Evolutionary conservation across 2,329 filamentous ascomycete species (phyloP).

Genomic region (Macrophomina tecta): DNA sequence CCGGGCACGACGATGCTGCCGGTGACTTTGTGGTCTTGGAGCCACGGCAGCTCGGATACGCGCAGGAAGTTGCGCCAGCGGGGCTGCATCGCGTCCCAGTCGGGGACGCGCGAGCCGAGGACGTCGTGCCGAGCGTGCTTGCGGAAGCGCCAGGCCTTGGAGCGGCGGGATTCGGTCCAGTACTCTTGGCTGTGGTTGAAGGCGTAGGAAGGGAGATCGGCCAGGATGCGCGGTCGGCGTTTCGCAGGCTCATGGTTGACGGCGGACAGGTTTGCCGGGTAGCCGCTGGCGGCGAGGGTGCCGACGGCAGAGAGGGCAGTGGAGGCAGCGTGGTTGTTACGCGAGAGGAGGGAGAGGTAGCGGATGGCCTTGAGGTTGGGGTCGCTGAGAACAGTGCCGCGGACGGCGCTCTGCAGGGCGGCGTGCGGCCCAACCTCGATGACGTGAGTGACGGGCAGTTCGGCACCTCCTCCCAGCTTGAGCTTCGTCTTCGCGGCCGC

Average conservation of each 20-base stretch:
- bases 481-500: constrained; percentile 42
- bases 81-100: constrained; percentile 31
- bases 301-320: not conserved
- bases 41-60: constrained; percentile 35
- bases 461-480: constrained; percentile 46
- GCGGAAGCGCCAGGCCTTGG: constrained; percentile 33
- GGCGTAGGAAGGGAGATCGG: not conserved
- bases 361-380: constrained; percentile 16
- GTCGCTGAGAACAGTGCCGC: not conserved
- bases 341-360: not conserved
- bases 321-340: not conserved
- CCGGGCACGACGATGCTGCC: not conserved
- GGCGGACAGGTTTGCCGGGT: not conserved
- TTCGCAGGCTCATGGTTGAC: not conserved
- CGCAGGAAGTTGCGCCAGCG: constrained; percentile 37
- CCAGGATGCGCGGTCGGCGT: not conserved
- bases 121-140: constrained; percentile 31
- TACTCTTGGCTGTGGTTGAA: constrained; percentile 28
- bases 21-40: constrained; percentile 27
- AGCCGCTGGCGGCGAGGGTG: not conserved
- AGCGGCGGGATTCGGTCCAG: constrained; percentile 37
- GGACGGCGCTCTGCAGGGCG: constrained; percentile 30
- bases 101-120: constrained; percentile 31
- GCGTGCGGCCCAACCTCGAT: constrained; percentile 41
- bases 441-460: constrained; percentile 34